Evolutionary conservation across 805 yeast genomes (phyloP).

Genomic region (Zygoascus flipseniorum): DNA sequence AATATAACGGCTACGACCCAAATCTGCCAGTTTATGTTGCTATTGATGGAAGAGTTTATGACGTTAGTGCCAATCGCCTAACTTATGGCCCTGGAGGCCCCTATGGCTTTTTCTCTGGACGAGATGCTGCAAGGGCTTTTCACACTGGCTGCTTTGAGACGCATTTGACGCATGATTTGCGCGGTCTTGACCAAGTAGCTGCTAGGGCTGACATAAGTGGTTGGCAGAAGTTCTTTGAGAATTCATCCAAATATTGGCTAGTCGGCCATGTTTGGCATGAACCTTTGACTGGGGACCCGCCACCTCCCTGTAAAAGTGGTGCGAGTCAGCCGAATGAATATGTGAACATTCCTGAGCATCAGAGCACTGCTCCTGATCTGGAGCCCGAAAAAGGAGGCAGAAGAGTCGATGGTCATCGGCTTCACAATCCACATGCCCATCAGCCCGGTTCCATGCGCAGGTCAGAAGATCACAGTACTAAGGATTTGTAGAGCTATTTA

Average conservation of each 20-base stretch:
- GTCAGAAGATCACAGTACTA: too few relatives aligned
- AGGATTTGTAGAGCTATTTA: too few relatives aligned
- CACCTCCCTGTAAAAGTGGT: conserved; percentile 35
- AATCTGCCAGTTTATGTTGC: conserved; percentile 49
- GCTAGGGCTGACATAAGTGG: conserved; percentile 34
- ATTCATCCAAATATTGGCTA: conserved; percentile 46
- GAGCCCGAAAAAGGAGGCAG: too few relatives aligned
- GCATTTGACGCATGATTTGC: conserved; percentile 56
- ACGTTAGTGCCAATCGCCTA: conserved; percentile 43
- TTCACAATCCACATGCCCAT: too few relatives aligned
- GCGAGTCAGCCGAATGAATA: not conserved
- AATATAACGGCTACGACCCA: conserved; percentile 43
- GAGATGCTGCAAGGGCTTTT: conserved; percentile 60
- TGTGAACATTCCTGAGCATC: not conserved
- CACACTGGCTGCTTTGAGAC: conserved; percentile 62
- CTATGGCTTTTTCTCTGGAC: conserved; percentile 51
- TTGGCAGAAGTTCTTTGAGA: conserved; percentile 48
- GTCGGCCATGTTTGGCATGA: conserved; percentile 49
- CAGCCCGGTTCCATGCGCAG: too few relatives aligned
- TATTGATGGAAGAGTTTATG: conserved; percentile 53
- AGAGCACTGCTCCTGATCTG: too few relatives aligned
- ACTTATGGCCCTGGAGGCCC: conserved; percentile 55
- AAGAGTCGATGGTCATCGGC: too few relatives aligned
- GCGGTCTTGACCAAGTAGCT: conserved; percentile 44
- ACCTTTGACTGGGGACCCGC: conserved; percentile 40